Conservation (phyloP, 768 basidiomycete genomes). For the Chiua virens region DNA sequence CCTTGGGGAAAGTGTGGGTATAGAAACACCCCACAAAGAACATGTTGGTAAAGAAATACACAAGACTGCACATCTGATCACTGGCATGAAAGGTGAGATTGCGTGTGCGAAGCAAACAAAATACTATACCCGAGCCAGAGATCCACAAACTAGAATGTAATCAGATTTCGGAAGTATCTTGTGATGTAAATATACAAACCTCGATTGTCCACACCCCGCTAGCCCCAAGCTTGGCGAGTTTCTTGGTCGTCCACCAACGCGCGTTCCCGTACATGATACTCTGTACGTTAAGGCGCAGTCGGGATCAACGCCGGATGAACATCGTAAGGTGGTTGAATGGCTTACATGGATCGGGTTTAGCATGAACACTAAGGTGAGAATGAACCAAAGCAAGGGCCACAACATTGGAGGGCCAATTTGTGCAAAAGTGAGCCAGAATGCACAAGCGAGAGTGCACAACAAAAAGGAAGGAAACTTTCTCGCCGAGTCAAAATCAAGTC, state of each 20-base stretch:
- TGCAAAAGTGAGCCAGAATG: constrained; percentile 84
- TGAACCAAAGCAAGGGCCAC: constrained; percentile 85
- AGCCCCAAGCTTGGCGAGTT: constrained; percentile 57
- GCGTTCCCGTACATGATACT: constrained; percentile 37
- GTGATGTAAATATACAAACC: constrained; percentile 38
- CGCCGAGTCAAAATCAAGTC: constrained; percentile 1
- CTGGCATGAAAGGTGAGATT: constrained; percentile 36
- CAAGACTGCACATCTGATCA: constrained; percentile 81
- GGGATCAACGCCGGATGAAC: neutral
- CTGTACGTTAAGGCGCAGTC: constrained; percentile 39
- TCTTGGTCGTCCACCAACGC: constrained; percentile 80
- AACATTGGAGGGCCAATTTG: constrained; percentile 66
- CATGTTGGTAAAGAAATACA: constrained; percentile 71
- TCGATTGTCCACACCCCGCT: constrained; percentile 77
- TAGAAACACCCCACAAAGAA: constrained; percentile 79
- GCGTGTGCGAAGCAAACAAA: neutral
- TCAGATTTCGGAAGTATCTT: constrained; percentile 3
- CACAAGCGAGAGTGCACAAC: constrained; percentile 69
- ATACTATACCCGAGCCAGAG: constrained; percentile 81
- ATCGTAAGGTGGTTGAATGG: neutral
- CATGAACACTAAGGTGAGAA: constrained; percentile 54
- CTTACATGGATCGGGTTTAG: constrained; percentile 73
- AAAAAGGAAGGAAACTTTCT: constrained; percentile 76
- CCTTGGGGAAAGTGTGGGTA: constrained; percentile 15
- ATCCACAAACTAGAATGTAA: constrained; percentile 61